A percentile compares a stretch with the other conserved stretches of the same genome.
phyloP scores from a whole-genome alignment of 257 asterid genomes.

The Petunia axillaris region DNA sequence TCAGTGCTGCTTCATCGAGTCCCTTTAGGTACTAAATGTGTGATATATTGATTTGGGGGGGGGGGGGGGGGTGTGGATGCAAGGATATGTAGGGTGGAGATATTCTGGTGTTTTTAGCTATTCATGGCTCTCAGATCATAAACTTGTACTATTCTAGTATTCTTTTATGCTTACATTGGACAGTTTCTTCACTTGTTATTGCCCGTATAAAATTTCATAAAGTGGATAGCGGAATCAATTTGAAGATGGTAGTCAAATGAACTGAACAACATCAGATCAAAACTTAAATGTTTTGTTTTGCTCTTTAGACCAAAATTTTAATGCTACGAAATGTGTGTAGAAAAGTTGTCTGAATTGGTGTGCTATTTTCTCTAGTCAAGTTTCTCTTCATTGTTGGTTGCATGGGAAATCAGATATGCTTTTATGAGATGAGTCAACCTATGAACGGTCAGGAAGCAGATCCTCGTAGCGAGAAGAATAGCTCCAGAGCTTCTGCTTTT shows the following conservation, averaged over 20 bases:
- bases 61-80: no score
- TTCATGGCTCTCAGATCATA: constrained; percentile 12
- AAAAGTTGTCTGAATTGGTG: constrained; percentile 1
- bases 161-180: neutral
- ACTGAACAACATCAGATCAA: neutral
- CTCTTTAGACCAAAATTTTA: neutral
- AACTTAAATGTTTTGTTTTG: neutral
- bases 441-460: constrained; percentile 25
- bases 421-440: constrained; percentile 30
- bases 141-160: neutral
- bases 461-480: constrained; percentile 23
- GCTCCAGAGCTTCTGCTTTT: neutral
- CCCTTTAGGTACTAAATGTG: neutral
- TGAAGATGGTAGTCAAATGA: constrained; percentile 10
- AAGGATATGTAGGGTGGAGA: neutral
- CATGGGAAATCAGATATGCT: constrained; percentile 16
- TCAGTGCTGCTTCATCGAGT: neutral
- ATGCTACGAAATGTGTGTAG: neutral
- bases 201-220: neutral
- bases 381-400: constrained; percentile 17
- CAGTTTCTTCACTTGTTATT: neutral
- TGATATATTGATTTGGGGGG: neutral
- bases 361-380: constrained; percentile 20
- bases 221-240: neutral
- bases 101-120: neutral